phyloP scores from a whole-genome alignment of 2,329 filamentous ascomycete genomes.

The Phoma sp. region DNA sequence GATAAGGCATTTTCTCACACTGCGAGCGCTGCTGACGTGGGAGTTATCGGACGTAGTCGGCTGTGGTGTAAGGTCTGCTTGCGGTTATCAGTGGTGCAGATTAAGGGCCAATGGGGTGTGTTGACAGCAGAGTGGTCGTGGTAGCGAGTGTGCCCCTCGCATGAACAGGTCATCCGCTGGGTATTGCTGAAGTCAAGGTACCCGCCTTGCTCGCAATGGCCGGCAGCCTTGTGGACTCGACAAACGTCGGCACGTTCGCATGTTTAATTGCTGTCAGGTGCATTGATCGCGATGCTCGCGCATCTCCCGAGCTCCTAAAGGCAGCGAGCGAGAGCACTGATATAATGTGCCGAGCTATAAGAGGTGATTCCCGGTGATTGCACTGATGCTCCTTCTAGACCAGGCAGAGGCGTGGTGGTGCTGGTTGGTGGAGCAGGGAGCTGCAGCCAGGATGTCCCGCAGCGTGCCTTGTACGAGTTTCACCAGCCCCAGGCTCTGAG shows the following conservation, averaged over 20 bases:
- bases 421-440: slow-evolving; percentile 30
- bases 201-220: neutral
- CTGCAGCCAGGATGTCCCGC: slow-evolving; percentile 24
- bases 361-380: slow-evolving; percentile 16
- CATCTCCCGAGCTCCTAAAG: slow-evolving; percentile 4
- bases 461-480: slow-evolving; percentile 30
- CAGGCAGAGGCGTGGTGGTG: slow-evolving; percentile 1
- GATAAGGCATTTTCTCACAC: neutral
- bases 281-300: slow-evolving; percentile 7
- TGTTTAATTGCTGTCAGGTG: slow-evolving; percentile 1
- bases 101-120: neutral
- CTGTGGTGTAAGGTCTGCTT: neutral
- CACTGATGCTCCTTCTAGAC: slow-evolving; percentile 16
- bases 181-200: slow-evolving; percentile 5
- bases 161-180: slow-evolving; percentile 13
- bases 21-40: neutral
- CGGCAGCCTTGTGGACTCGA: slow-evolving; percentile 1
- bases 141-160: slow-evolving; percentile 13
- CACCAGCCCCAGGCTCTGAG: slow-evolving; percentile 23
- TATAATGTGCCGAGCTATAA: slow-evolving; percentile 6
- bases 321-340: slow-evolving; percentile 11
- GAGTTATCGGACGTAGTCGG: neutral
- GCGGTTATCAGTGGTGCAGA: neutral
- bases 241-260: neutral
- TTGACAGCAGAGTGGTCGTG: slow-evolving; percentile 1